phyloP scores from a whole-genome alignment of 2,329 filamentous ascomycete genomes.

The Diaporthe nobilis region DNA sequence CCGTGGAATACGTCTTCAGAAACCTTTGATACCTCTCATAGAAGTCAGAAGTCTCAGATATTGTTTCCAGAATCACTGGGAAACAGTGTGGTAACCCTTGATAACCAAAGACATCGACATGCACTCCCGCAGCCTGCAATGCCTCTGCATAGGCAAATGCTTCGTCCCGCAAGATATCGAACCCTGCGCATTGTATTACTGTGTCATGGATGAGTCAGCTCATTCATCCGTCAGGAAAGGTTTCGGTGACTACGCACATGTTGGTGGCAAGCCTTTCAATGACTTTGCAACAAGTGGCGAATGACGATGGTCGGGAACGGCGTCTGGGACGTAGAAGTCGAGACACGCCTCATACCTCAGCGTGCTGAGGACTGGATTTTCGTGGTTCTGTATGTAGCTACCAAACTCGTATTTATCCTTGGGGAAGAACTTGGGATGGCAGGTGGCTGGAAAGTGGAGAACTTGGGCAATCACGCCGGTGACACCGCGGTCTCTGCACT shows the following conservation, averaged over 20 bases:
- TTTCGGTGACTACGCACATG: neutral
- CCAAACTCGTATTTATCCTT: slow-evolving; percentile 15
- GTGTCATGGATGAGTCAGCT: neutral
- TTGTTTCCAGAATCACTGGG: neutral
- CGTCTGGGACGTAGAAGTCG: slow-evolving; percentile 6
- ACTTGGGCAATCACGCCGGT: neutral
- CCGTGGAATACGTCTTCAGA: neutral
- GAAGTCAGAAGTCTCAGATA: neutral
- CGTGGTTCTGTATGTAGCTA: slow-evolving; percentile 20
- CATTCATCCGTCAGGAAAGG: neutral
- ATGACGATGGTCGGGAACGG: slow-evolving; percentile 1
- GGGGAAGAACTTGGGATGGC: slow-evolving; percentile 17
- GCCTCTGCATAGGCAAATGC: slow-evolving; percentile 17
- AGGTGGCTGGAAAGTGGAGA: slow-evolving; percentile 9
- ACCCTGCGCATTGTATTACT: slow-evolving; percentile 29
- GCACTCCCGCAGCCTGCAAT: neutral
- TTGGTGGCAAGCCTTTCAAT: neutral
- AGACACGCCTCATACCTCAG: slow-evolving; percentile 10
- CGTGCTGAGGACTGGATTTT: slow-evolving; percentile 5
- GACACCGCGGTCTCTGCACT: neutral
- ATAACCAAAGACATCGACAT: neutral
- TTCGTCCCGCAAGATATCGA: slow-evolving; percentile 10
- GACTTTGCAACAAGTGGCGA: slow-evolving; percentile 13
- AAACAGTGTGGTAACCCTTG: slow-evolving; percentile 22
- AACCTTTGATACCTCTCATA: neutral